Evolutionary conservation across 441 rosid species (phyloP), one percentile per base, ranked within the genome.

Genomic region (Metrosideros polymorpha): DNA sequence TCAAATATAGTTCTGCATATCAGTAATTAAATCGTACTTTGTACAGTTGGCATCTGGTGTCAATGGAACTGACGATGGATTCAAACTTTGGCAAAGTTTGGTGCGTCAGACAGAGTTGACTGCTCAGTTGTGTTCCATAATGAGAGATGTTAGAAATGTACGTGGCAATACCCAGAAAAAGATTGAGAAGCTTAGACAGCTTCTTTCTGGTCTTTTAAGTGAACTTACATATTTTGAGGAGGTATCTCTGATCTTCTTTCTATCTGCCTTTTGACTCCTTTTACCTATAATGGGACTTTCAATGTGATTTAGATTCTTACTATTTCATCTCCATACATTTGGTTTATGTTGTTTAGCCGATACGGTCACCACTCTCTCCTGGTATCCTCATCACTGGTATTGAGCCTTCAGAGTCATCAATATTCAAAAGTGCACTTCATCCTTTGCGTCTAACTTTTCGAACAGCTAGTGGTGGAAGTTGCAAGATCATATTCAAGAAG

Each of bases 141-240:
- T 88, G 87, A 94, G 95, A 92, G 98, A 98, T 85, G 98, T 98
- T 87, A 93, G 98, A 90, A 94, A 95, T 91, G 99, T 96, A 87
- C 93, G 99, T 79, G 99, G 99, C 89, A 98, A 98, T 90, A 95
- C 99, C 59, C 99, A 95, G 89, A 98, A 96, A 90, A 98, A 96
- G 92, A 98, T 93, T 87, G 99, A 98, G 90, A 98, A 96, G 95
- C 99, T 96, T 71, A 93, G 98, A 87, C 99, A 98, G 91, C 98
- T 98, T 88, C 97, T 98, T 84, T 92, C 94, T 87, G 99, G 99
- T 88, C 96, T 95, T 87, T 98, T 95, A 66, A 96, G 98, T 86
- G 98, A 98, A 88, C 99, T 98, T 86, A 95, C 98, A 85, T 95
- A 96, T 91, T 98, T 98, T 89, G 99, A 96, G 85, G 98, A 96